A percentile compares a stretch with the other conserved stretches of the same genome.
phyloP scores from a whole-genome alignment of 805 yeast genomes.

The Priceomyces castillae region DNA sequence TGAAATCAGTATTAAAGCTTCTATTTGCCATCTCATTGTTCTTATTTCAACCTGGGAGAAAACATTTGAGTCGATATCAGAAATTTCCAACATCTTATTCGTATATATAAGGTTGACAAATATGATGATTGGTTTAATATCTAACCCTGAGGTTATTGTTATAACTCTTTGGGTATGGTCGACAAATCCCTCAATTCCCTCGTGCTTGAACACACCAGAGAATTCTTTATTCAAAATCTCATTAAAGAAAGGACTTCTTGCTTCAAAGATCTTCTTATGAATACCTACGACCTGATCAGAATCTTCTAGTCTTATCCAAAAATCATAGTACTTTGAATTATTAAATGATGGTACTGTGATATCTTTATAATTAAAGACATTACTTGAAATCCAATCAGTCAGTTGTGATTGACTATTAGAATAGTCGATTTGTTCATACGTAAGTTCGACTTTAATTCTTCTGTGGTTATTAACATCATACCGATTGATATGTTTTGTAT shows the following conservation, averaged over 20 bases:
- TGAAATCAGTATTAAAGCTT: constrained; percentile 20
- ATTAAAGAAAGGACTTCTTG: constrained; percentile 28
- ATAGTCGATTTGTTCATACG: constrained; percentile 3
- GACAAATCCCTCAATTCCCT: constrained; percentile 24
- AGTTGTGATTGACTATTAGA: too few relatives aligned
- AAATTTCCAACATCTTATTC: constrained; percentile 41
- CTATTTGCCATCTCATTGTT: constrained; percentile 26
- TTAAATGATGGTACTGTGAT: not conserved
- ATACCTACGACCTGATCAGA: constrained; percentile 31
- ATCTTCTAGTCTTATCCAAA: constrained; percentile 24
- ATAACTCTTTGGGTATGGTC: constrained; percentile 12
- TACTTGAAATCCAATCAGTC: too few relatives aligned
- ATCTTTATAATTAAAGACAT: not conserved
- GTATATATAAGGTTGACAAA: constrained; percentile 50
- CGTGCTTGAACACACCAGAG: constrained; percentile 22
- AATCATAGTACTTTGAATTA: constrained; percentile 26
- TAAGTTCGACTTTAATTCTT: constrained; percentile 11
- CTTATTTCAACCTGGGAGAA: constrained; percentile 29
- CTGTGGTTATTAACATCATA: constrained; percentile 14
- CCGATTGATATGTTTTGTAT: constrained; percentile 13
- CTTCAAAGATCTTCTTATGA: constrained; percentile 30
- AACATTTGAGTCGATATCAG: constrained; percentile 33
- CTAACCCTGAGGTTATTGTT: constrained; percentile 19
- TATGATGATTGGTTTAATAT: constrained; percentile 39
- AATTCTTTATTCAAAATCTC: constrained; percentile 18